phyloP scores from a whole-genome alignment of 1,139 yeast genomes.

The Meyerozyma sp. region DNA sequence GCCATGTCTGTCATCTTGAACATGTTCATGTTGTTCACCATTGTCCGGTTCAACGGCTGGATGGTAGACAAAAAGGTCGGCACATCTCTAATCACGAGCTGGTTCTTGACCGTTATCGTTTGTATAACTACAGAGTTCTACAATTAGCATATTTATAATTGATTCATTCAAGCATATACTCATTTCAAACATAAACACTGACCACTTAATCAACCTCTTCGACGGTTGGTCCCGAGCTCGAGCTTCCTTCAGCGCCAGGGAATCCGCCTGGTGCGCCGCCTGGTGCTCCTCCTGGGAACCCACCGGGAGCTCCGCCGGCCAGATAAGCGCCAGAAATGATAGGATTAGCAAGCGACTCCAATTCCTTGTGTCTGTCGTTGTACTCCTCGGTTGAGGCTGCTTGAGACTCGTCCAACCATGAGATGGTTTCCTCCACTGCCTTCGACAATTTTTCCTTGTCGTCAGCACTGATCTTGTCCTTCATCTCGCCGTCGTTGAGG shows the following conservation, averaged over 20 bases:
- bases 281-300: conserved; percentile 22
- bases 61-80: conserved; percentile 46
- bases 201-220: conserved; percentile 59
- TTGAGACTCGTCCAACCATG: conserved; percentile 48
- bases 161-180: neutral
- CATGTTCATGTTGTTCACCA: conserved; percentile 44
- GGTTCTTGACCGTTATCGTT: neutral
- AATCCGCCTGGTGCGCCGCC: conserved; percentile 10
- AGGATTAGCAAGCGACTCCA: conserved; percentile 62
- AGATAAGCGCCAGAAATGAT: conserved; percentile 60
- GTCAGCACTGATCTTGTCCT: conserved; percentile 41
- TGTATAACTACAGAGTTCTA: neutral
- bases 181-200: conserved; percentile 2
- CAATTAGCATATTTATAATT: neutral
- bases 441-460: conserved; percentile 41
- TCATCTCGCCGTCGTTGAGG: conserved; percentile 41
- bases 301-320: conserved; percentile 22
- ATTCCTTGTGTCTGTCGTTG: conserved; percentile 60
- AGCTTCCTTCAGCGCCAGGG: conserved; percentile 22
- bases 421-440: conserved; percentile 39
- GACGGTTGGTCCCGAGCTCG: conserved; percentile 53
- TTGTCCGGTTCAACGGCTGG: conserved; percentile 66
- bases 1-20: conserved; percentile 34
- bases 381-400: conserved; percentile 51
- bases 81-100: neutral